Percentiles rank a stretch among this genome's conserved stretches.
Evolutionary conservation across 2,329 filamentous ascomycete species (phyloP).

Genomic region (Aspergillus sp.): DNA sequence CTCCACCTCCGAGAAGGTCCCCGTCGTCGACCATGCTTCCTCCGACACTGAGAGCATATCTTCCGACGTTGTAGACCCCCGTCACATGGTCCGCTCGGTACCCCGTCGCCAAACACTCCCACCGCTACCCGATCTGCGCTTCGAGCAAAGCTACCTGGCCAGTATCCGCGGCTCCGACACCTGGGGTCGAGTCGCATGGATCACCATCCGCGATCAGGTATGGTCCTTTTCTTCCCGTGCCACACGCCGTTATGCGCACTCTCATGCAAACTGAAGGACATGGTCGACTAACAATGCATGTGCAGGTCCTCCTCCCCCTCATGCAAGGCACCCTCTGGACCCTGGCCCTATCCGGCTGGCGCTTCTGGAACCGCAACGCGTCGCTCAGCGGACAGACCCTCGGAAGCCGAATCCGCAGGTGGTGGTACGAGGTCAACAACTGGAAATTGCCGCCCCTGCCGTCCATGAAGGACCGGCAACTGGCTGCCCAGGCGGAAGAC

Average conservation of each 20-base stretch:
- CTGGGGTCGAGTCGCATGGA: conserved; percentile 76
- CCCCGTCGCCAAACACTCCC: conserved; percentile 58
- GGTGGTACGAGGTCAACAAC: conserved; percentile 95
- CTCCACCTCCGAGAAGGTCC: conserved; percentile 64
- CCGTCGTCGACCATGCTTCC: conserved; percentile 54
- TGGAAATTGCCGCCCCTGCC: conserved; percentile 65
- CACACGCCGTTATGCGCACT: too few species aligned
- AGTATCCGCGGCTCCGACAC: conserved; percentile 78
- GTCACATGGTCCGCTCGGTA: conserved; percentile 33
- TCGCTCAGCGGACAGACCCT: conserved; percentile 72
- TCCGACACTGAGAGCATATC: conserved; percentile 45
- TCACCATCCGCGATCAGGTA: conserved; percentile 88
- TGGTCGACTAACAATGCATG: neutral
- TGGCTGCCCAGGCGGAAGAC: conserved; percentile 44
- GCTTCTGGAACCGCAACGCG: conserved; percentile 79
- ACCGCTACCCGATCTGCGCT: conserved; percentile 76
- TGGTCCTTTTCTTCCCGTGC: too few species aligned
- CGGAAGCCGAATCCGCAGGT: conserved; percentile 75
- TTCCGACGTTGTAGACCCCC: conserved; percentile 47
- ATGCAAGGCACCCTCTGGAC: conserved; percentile 89
- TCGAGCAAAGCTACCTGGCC: conserved; percentile 96
- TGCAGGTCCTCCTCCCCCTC: conserved; percentile 77
- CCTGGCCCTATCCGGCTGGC: conserved; percentile 80
- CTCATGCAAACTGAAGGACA: neutral
- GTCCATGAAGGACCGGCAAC: conserved; percentile 26